Evolutionary conservation across 2,329 filamentous ascomycete species (phyloP), one percentile per base, ranked within the genome.

Genomic region (Penicillium rolfsii): DNA sequence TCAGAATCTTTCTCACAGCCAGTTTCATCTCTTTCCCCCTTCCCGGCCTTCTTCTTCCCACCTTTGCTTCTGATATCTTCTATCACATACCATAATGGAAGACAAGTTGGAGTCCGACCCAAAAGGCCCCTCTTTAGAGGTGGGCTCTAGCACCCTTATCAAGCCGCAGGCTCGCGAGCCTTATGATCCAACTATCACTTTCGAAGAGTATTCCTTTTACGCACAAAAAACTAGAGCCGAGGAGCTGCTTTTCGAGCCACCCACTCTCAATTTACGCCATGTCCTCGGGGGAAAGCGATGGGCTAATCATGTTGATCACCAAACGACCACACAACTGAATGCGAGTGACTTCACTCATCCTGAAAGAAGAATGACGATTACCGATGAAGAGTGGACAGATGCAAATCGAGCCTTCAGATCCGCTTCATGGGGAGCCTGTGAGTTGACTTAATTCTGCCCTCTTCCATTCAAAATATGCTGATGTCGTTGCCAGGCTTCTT

Each of bases 181-280:
- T 30, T 70, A 73, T 49, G 70, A 74, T 49, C 40, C 70, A 35
- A 63, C 28, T 8, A 63, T 77, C 22, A 67, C 68, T 1, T 75
- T 79, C 55, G 77, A 79, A 58, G 77, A 79, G 52, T 79, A 79
- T 55, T 59, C 71, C n/a, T 74, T 76, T 62, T 79, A 75, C 64
- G 77, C 77, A 8, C 68, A 73, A 22, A 67, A 65, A 45, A 74
- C 76, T 4, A 68, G 77, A 54, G 70, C 68, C n/a, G 64, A 71
- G n/a, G 73, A 79, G 63, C 64, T 72, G 46, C 52, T 59, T 1
- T 59, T 71, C 16, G 59, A 68, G 50, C 46, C 61, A 28, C 62
- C 64, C 43, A 49, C 64, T 33, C 38, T 63, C 59, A 62, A 59
- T 46, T 3, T 65, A 48, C 52, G 61, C 16, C 59, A 55, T 28